A percentile compares a stretch with the other conserved stretches of the same genome.
phyloP scores from a whole-genome alignment of 2,329 filamentous ascomycete species.

The Fonsecaea nubica region DNA sequence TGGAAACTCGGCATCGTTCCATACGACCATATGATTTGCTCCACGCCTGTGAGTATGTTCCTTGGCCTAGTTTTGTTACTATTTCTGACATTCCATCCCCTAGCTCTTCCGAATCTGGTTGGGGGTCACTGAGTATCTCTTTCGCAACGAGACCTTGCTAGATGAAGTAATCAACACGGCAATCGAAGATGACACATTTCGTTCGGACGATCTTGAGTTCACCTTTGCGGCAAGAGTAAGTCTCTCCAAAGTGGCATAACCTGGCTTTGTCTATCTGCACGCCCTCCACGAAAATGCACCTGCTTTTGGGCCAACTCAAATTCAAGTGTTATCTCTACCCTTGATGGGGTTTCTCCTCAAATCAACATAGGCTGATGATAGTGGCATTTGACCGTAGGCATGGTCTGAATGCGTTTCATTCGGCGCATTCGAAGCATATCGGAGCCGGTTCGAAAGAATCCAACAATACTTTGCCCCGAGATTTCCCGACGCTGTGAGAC shows the following conservation, averaged over 20 bases:
- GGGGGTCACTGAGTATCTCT: slow-evolving; percentile 95
- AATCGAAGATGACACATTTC: slow-evolving; percentile 86
- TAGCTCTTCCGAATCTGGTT: slow-evolving; percentile 92
- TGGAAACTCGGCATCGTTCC: slow-evolving; percentile 90
- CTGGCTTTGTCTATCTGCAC: neutral
- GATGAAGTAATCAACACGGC: slow-evolving; percentile 86
- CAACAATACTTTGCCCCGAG: slow-evolving; percentile 90
- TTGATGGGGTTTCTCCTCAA: neutral
- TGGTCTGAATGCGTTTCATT: slow-evolving; percentile 95
- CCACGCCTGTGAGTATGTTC: slow-evolving; percentile 71
- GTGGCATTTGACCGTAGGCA: slow-evolving; percentile 57
- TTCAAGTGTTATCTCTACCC: slow-evolving; percentile 8
- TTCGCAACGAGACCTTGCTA: slow-evolving; percentile 79
- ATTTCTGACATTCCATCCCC: slow-evolving; percentile 22
- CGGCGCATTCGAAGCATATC: slow-evolving; percentile 91
- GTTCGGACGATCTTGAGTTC: slow-evolving; percentile 96
- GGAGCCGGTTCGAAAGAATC: slow-evolving; percentile 87
- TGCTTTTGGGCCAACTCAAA: neutral
- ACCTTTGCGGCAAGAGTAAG: slow-evolving; percentile 85
- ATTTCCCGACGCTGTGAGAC: slow-evolving; percentile 82
- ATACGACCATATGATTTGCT: slow-evolving; percentile 99
- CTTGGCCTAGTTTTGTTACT: slow-evolving; percentile 18
- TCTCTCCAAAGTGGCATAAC: slow-evolving; percentile 18
- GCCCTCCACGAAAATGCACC: slow-evolving; percentile 18
- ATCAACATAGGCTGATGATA: slow-evolving; percentile 18